A percentile compares a stretch with the other conserved stretches of the same genome.
Evolutionary conservation across 805 yeast genomes (phyloP).

Genomic region (Suhomyces vadensis): DNA sequence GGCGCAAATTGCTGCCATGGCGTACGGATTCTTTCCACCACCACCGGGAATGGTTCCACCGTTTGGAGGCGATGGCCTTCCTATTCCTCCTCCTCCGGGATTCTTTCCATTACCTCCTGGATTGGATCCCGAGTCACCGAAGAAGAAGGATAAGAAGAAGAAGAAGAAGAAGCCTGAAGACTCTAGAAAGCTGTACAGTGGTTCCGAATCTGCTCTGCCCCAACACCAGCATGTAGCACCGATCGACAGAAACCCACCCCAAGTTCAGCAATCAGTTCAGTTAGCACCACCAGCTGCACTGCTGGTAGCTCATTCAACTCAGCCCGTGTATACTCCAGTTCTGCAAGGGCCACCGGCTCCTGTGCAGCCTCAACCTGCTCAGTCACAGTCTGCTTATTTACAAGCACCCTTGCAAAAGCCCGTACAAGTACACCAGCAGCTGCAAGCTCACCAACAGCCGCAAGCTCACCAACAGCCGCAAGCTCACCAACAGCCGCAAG

Average conservation of each 20-base stretch:
- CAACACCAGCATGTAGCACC: not conserved
- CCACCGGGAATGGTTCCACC: conserved; percentile 13
- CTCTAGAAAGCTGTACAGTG: not conserved
- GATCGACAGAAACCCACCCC: no score
- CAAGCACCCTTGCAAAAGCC: no score
- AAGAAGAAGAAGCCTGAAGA: conserved; percentile 13
- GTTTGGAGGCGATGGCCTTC: conserved; percentile 11
- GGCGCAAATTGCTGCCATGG: conserved; percentile 14
- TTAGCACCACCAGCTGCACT: not conserved
- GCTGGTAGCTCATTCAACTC: not conserved
- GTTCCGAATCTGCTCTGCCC: not conserved
- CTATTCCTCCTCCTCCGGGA: conserved; percentile 13
- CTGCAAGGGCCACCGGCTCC: not conserved
- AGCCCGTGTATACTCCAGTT: not conserved
- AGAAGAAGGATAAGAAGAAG: conserved; percentile 14
- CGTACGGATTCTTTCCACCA: conserved; percentile 5
- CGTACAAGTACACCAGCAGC: no score
- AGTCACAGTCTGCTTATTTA: not conserved
- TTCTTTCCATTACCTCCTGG: conserved; percentile 13
- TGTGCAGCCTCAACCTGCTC: not conserved
- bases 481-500: not conserved
- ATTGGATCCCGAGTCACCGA: conserved; percentile 12
- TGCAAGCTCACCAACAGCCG: not conserved
- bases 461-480: not conserved
- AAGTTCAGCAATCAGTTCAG: no score